Conservation (phyloP, 2,329 filamentous ascomycete genomes). For the Pyrenophora tritici-repentis region DNA sequence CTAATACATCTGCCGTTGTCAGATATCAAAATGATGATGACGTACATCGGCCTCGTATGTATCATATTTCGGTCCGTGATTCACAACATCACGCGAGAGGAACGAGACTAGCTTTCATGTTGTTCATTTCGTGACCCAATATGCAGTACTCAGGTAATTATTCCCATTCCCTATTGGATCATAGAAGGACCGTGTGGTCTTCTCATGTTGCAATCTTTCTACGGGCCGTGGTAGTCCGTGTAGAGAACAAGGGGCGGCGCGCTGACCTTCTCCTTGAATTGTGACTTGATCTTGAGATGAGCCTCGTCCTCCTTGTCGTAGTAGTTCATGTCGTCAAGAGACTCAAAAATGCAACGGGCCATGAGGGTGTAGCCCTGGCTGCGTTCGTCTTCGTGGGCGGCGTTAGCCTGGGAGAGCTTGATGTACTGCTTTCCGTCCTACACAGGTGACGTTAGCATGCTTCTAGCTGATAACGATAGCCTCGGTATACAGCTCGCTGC, state of each 20-base stretch:
- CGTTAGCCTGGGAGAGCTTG: constrained; percentile 60
- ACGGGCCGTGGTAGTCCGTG: constrained; percentile 4
- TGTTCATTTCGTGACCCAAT: too few relatives aligned
- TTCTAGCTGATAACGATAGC: constrained; percentile 1
- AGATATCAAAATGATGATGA: too few relatives aligned
- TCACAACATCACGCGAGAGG: too few relatives aligned
- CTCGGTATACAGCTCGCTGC: constrained; percentile 1
- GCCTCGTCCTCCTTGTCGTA: constrained; percentile 67
- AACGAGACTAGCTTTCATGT: too few relatives aligned
- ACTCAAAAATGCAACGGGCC: constrained; percentile 67
- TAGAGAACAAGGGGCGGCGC: constrained; percentile 37
- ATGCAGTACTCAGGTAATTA: too few relatives aligned
- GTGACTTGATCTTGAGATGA: constrained; percentile 57
- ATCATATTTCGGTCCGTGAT: too few relatives aligned
- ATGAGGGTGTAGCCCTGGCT: constrained; percentile 69
- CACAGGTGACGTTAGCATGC: constrained; percentile 13
- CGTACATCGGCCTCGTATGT: too few relatives aligned
- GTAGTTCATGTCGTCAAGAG: constrained; percentile 69
- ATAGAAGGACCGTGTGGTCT: too few relatives aligned
- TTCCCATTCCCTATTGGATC: too few relatives aligned
- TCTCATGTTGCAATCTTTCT: too few relatives aligned
- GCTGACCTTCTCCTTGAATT: constrained; percentile 34
- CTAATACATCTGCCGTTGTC: too few relatives aligned
- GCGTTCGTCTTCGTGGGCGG: constrained; percentile 62
- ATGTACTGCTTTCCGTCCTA: constrained; percentile 76